Conservation (phyloP, 306 rosid species). For the Alnus glutinosa region DNA sequence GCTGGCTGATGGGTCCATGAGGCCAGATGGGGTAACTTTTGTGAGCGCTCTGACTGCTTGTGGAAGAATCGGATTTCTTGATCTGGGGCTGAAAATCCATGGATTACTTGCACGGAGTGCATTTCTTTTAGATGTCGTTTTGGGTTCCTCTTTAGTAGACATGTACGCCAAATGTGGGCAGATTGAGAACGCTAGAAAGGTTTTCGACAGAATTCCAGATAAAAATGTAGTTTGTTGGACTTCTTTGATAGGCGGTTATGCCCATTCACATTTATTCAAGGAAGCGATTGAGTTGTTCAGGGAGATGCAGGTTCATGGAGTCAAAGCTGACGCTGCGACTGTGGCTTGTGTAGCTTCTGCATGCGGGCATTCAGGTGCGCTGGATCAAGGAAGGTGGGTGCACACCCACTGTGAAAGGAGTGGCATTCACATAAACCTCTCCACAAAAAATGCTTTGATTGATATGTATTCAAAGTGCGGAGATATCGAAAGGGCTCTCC, state of each 20-base stretch:
- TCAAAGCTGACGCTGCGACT: constrained; percentile 19
- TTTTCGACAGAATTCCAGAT: constrained; percentile 16
- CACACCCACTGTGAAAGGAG: constrained; percentile 18
- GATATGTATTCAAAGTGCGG: constrained; percentile 30
- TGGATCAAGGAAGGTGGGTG: constrained; percentile 26
- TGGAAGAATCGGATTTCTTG: constrained; percentile 15
- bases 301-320: constrained; percentile 15
- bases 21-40: constrained; percentile 22
- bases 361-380: constrained; percentile 20
- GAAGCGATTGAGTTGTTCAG: constrained; percentile 20
- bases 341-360: constrained; percentile 20
- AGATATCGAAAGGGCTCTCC: constrained; percentile 21
- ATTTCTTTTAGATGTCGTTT: neutral
- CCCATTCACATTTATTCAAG: constrained; percentile 14
- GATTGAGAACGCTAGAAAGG: constrained; percentile 4
- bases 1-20: neutral
- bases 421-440: constrained; percentile 6
- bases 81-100: constrained; percentile 21
- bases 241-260: constrained; percentile 17
- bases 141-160: constrained; percentile 27
- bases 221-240: constrained; percentile 34
- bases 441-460: constrained; percentile 21
- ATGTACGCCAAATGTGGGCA: constrained; percentile 24
- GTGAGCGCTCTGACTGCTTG: constrained; percentile 21
- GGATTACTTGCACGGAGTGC: constrained; percentile 4